Evolutionary conservation across 345 rosid genomes (phyloP), one percentile per base, ranked within the genome.

Genomic region (Eucalyptus rudis): DNA sequence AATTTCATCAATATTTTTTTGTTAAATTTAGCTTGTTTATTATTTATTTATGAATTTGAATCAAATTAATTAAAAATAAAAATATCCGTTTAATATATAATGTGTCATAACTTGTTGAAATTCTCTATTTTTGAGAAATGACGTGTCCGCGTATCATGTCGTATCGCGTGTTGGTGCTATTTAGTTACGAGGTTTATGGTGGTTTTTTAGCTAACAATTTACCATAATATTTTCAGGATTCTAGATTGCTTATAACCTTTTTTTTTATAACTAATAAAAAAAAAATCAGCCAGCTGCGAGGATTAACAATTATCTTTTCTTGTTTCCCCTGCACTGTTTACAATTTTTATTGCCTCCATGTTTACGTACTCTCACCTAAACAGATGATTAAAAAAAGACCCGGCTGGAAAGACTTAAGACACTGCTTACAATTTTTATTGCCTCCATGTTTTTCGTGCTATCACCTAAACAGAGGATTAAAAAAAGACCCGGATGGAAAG

Each of bases 71-170:
- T 7, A 16, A 51, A 51, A 51, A 7, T n/a, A n/a, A n/a, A n/a
- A n/a, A n/a, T n/a, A n/a, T n/a, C n/a, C n/a, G n/a, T 52, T 52
- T 52, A 52, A 52, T 52, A 7, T 52, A 52, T 52, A 17, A 51
- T 0, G 2, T 51, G 2, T 1, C 2, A 4, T 1, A 51, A 51
- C 0, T 0, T 51, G 56, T 51, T 4, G 0, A 3, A 51, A 17
- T 51, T 51, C 1, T 51, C 0, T 51, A 17, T 51, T 51, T 51
- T 51, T 51, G 3, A 7, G 4, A 51, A 51, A 51, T 51, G 1
- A 51, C 0, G 0, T 17, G 8, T 51, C 2, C 2, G 2, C 22
- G 0, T 51, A 2, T 51, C 22, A 0, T 51, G 22, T 51, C 2
- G 4, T 51, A 3, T 51, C 4, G 20, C 4, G 9, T 51, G 4